Evolutionary conservation across 768 basidiomycete genomes (phyloP), one percentile per base, ranked within the genome.

Genomic region (Candolleomyces aberdarensis): DNA sequence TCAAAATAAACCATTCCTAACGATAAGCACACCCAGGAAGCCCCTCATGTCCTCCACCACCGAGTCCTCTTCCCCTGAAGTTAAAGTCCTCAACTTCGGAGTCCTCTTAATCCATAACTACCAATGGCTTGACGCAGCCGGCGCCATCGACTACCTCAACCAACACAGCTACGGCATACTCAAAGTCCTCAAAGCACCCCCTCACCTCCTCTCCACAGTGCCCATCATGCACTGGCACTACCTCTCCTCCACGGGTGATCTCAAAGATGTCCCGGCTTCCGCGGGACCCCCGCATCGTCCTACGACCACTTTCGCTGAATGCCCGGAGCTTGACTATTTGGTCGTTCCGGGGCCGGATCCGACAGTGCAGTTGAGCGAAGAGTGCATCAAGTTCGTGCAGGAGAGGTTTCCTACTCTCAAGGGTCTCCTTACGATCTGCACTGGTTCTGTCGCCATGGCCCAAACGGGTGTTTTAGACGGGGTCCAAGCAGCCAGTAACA

Each of bases 111-210:
- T 68, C 15, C 67, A 69, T 3, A 20, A 32, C 4, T 68, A 62
- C 54, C 71, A 72, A 59, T 67, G 63, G 64, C 69, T 72, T 29
- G 69, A 72, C 56, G 68, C 63, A n/a, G 64, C 63, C 11, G 71
- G 70, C 2, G 60, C 68, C 3, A 57, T 69, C 36, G 71, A 72
- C 56, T 72, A 66, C 44, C 19, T 72, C 56, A 67, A 69, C 61
- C 58, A 36, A 41, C 69, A 71, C 50, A 66, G 63, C 9, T 46
- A 60, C 22, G 56, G 19, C 17, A 36, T 59, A 5, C 15, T 67
- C 44, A 57, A 57, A 1, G 1, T 17, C 5, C 13, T 57, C 10
- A 26, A 22, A 2, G 31, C 5, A 5, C 17, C 40, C 14, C 3
- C 36, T 36, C 36, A 26, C 26, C 26, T 36, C 36, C 8, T 11